Percentiles rank a stretch among this genome's conserved stretches.
Evolutionary conservation across 371 early-diverging fungal genomes (phyloP).

Genomic region (Lichtheimia hyalospora): DNA sequence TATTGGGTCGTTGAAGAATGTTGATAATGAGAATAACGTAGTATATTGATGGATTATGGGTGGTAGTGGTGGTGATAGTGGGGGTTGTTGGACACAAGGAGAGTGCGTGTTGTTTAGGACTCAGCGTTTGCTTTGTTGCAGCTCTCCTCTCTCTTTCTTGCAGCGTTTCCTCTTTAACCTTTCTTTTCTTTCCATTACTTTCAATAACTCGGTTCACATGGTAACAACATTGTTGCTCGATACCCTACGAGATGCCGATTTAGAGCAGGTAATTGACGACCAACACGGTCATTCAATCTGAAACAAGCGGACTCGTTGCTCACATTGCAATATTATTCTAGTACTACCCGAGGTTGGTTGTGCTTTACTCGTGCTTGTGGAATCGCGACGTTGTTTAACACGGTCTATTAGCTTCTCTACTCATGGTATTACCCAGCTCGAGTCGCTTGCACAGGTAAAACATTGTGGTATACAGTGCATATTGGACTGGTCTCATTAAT

Average conservation of each 20-base stretch:
- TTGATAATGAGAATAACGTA: too few species aligned
- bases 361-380: neutral
- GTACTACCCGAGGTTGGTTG: slow-evolving; percentile 14
- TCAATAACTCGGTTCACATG: slow-evolving; percentile 4
- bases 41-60: too few species aligned
- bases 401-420: slow-evolving; percentile 46
- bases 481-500: neutral
- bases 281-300: neutral
- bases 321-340: neutral
- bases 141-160: neutral
- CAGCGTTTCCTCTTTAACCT: slow-evolving; percentile 3
- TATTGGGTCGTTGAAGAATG: too few species aligned
- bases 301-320: neutral
- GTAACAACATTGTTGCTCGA: slow-evolving; percentile 20
- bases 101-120: neutral
- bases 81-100: too few species aligned
- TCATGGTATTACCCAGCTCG: slow-evolving; percentile 64
- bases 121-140: neutral
- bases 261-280: slow-evolving; percentile 18
- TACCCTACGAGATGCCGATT: slow-evolving; percentile 23
- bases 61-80: too few species aligned
- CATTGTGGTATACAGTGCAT: neutral
- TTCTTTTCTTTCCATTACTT: slow-evolving; percentile 3
- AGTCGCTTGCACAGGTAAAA: slow-evolving; percentile 58
- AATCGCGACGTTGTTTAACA: neutral